phyloP scores from a whole-genome alignment of 2,329 filamentous ascomycete species.

The Clonostachys byssicola region DNA sequence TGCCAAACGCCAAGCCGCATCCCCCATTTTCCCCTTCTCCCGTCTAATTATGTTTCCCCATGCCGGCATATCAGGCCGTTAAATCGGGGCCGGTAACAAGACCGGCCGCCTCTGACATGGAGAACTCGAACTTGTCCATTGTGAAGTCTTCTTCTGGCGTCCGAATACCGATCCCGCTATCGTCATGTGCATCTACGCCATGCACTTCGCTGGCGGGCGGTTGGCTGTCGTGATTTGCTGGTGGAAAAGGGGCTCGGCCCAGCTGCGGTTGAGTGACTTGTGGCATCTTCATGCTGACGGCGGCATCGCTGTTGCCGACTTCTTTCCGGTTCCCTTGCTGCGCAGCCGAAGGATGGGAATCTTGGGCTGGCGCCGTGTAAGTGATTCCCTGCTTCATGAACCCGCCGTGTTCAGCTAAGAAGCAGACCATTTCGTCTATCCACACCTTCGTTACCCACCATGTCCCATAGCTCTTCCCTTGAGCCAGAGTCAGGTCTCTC shows the following conservation, averaged over 20 bases:
- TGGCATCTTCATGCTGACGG: neutral
- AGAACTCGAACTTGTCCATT: slow-evolving; percentile 53
- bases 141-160: slow-evolving; percentile 63
- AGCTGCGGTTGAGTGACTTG: slow-evolving; percentile 37
- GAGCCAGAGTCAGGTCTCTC: slow-evolving; percentile 74
- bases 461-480: slow-evolving; percentile 77
- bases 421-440: slow-evolving; percentile 90
- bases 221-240: slow-evolving; percentile 35
- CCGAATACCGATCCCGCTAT: slow-evolving; percentile 71
- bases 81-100: neutral
- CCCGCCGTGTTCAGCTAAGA: slow-evolving; percentile 84
- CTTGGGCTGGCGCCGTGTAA: neutral
- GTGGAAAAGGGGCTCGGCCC: slow-evolving; percentile 44
- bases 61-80: too few relatives aligned
- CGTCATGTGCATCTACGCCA: slow-evolving; percentile 51
- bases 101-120: neutral
- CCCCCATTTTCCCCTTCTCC: neutral
- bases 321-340: slow-evolving; percentile 13
- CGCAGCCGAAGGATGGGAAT: slow-evolving; percentile 6
- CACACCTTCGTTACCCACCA: slow-evolving; percentile 97
- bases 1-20: neutral
- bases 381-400: slow-evolving; percentile 52
- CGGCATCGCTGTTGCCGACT: neutral
- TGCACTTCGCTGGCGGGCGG: slow-evolving; percentile 17
- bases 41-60: neutral